phyloP scores from a whole-genome alignment of 495 filamentous ascomycete species.

The Paragyromitra xinjiangensis region DNA sequence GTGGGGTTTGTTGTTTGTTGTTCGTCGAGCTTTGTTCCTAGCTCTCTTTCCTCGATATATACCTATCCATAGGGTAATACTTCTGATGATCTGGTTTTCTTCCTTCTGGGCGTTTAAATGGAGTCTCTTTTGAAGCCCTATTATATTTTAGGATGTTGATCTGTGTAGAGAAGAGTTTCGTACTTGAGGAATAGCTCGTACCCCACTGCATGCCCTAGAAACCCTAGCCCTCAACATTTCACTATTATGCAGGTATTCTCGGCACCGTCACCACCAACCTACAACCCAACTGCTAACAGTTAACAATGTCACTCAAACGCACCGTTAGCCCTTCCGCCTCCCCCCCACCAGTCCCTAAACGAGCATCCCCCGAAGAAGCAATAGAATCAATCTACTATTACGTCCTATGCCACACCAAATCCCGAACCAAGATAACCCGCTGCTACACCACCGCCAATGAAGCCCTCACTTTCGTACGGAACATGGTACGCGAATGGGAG shows the following conservation, averaged over 20 bases:
- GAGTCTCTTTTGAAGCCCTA: too few species aligned
- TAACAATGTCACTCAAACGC: constrained; percentile 33
- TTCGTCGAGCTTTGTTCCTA: too few species aligned
- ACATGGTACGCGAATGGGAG: constrained; percentile 34
- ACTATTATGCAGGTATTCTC: constrained; percentile 1
- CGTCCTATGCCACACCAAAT: constrained; percentile 17
- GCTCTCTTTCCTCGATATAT: too few species aligned
- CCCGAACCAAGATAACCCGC: constrained; percentile 24
- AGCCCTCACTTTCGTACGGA: constrained; percentile 27
- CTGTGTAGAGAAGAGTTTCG: too few species aligned
- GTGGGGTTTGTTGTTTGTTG: too few species aligned
- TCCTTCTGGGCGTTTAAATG: too few species aligned
- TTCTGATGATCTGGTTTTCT: too few species aligned
- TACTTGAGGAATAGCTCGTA: too few species aligned
- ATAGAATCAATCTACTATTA: constrained; percentile 42
- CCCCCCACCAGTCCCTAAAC: constrained; percentile 29
- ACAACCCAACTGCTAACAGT: not conserved
- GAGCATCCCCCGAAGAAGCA: not conserved
- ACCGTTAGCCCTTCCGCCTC: constrained; percentile 24
- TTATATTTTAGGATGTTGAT: too few species aligned
- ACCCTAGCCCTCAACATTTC: too few species aligned
- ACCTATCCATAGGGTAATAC: too few species aligned
- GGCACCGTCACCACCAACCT: constrained; percentile 14
- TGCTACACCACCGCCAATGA: constrained; percentile 41
- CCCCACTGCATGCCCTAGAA: too few species aligned